Evolutionary conservation across 176 grass and related monocot genomes (phyloP), one percentile per base, ranked within the genome.

Genomic region (Coix lacrymajobi): DNA sequence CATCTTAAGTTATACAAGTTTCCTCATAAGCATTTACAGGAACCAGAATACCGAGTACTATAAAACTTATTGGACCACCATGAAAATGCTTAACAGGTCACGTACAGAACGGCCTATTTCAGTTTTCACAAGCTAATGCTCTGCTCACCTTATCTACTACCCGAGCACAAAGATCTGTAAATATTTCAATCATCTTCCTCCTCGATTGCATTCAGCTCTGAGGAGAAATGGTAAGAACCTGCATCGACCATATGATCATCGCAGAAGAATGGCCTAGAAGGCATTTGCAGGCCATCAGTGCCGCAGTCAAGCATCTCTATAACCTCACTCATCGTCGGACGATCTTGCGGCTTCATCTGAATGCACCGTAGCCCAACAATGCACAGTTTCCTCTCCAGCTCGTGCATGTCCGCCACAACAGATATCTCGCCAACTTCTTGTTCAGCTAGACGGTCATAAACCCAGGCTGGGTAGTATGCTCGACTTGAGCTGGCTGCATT

Each of bases 331-430:
- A 80, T 74, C 3, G 51, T n/a, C 6, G 86, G 80, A 29, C 86
- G 43, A 36, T 71, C 49, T 1, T 8, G 64, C 6, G 81, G 64
- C 78, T 85, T 80, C 15, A 79, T 78, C 15, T 87, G 88, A 66
- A 89, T 89, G 44, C 87, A 85, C 60, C 48, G 67, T 25, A 89
- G 79, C 62, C 81, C 87, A 39, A 90, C 58, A 56, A 70, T 75
- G 70, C 80, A 86, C 16, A 80, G 28, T 19, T 86, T 90, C 66
- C 76, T 79, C 40, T 62, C 72, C 5, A 83, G 64, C 16, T 79
- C 66, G 3, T 56, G 46, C 32, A 85, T 85, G 2, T 67, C 51
- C 7, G 68, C 15, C 0, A 17, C 57, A 19, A 30, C 58, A 34
- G 25, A 70, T 7, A 61, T 84, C n/a, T 84, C 67, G 38, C 70